These are phyloP conservation scores for Strobilomyces confusus DNA, from an alignment of 768 basidiomycete species.

Conservation along the genomic window DNA sequence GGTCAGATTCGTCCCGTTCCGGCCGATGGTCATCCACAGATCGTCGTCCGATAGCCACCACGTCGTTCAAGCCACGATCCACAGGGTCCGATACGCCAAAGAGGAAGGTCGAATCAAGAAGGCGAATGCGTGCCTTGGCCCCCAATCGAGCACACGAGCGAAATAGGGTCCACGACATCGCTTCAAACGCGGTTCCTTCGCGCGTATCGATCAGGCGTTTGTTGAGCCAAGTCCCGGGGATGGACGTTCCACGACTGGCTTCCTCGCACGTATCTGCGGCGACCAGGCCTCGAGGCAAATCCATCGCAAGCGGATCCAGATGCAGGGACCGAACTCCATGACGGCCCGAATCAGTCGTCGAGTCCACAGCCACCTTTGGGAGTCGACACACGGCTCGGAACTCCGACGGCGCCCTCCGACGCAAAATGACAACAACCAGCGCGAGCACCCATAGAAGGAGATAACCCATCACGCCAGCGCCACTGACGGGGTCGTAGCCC, in stretches of 20 bases:
- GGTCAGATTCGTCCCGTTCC: background rate
- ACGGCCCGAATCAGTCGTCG: background rate
- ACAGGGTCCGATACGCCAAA: background rate
- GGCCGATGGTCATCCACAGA: background rate
- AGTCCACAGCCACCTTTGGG: background rate
- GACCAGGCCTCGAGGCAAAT: background rate
- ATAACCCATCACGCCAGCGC: background rate
- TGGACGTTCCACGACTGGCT: background rate
- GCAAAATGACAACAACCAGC: background rate
- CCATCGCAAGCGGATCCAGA: background rate
- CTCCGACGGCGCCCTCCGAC: background rate
- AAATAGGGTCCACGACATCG: background rate
- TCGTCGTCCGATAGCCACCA: background rate
- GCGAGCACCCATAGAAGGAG: constrained; percentile 5
- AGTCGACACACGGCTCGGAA: background rate
- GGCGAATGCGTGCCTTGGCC: background rate
- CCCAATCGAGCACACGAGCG: background rate
- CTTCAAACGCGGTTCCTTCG: background rate
- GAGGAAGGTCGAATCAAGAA: background rate
- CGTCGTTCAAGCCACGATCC: background rate
- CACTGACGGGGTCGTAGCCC: background rate
- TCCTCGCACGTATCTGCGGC: background rate
- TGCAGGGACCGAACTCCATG: background rate
- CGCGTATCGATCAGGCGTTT: background rate
- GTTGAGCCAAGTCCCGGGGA: constrained; percentile 6